Conservation (phyloP, 139 green algal genomes). For the Pedinophyceae sp. region DNA sequence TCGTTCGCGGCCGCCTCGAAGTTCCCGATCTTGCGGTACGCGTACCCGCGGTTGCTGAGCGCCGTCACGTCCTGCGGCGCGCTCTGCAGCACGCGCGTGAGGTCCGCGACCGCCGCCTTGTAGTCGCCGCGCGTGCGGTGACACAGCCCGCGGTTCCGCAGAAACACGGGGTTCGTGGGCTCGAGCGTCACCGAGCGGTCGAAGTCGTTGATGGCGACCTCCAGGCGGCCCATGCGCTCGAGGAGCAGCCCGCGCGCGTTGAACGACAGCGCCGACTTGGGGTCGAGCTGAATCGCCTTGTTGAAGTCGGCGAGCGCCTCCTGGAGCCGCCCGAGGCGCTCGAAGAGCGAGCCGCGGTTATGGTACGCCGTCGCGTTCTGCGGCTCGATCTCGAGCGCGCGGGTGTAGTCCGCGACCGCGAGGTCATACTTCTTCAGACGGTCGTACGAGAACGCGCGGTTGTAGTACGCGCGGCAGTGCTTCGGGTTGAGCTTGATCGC, state of each 20-base stretch:
- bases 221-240: conserved; percentile 18
- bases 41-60: conserved; percentile 33
- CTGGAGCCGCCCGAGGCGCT: conserved; percentile 30
- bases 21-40: conserved; percentile 38
- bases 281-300: conserved; percentile 21
- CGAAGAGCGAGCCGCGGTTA: conserved; percentile 49
- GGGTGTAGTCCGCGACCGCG: conserved; percentile 48
- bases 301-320: conserved; percentile 38
- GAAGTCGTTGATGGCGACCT: conserved; percentile 27
- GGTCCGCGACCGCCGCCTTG: conserved; percentile 8
- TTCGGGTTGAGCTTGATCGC: conserved; percentile 48
- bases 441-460: conserved; percentile 49
- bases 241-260: conserved; percentile 26
- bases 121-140: conserved; percentile 4
- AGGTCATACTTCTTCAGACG: conserved; percentile 25
- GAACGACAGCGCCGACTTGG: conserved; percentile 21
- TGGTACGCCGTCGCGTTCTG: conserved; percentile 53
- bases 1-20: conserved; percentile 43
- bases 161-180: conserved; percentile 13
- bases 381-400: conserved; percentile 40
- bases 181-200: conserved; percentile 23
- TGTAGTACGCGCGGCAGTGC: conserved; percentile 66
- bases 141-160: conserved; percentile 31
- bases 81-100: conserved; percentile 14
- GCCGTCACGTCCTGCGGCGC: conserved; percentile 23